Conservation (phyloP, 108 stramenopile species). For the Skeletonema marinoi region DNA sequence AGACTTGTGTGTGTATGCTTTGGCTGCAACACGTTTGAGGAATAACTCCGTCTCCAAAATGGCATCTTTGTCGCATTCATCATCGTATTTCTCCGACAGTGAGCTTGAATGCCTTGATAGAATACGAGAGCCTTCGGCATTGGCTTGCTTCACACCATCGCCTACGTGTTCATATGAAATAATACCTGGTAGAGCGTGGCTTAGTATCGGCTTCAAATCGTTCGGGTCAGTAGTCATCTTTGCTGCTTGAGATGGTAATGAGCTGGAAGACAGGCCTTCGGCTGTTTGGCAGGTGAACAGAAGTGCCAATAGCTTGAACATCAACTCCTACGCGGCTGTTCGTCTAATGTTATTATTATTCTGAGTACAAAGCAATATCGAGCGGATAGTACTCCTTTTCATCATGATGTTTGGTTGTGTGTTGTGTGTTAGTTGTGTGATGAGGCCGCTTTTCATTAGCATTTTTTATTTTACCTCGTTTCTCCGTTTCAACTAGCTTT, state of each 20-base stretch:
- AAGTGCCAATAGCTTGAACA: neutral
- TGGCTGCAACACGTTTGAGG: constrained; percentile 33
- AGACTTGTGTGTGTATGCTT: constrained; percentile 45
- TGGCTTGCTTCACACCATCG: constrained; percentile 28
- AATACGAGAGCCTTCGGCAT: constrained; percentile 42
- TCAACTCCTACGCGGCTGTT: too few relatives aligned
- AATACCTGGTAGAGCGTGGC: constrained; percentile 8
- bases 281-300: neutral
- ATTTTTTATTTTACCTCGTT: too few relatives aligned
- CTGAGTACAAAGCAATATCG: too few relatives aligned
- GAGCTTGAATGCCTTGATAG: constrained; percentile 30
- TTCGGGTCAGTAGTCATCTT: neutral
- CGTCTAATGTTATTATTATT: too few relatives aligned
- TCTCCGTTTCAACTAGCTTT: neutral
- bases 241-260: neutral
- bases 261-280: neutral
- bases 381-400: too few relatives aligned
- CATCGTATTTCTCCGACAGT: constrained; percentile 8
- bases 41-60: constrained; percentile 36
- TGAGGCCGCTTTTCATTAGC: too few relatives aligned
- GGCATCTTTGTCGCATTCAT: neutral
- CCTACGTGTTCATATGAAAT: constrained; percentile 15
- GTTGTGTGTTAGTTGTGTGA: too few relatives aligned
- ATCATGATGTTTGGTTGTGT: too few relatives aligned
- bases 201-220: constrained; percentile 9